Percentiles rank a stretch among this genome's conserved stretches.
phyloP scores from a whole-genome alignment of 768 basidiomycete species.

The Neoboletus magnificus region DNA sequence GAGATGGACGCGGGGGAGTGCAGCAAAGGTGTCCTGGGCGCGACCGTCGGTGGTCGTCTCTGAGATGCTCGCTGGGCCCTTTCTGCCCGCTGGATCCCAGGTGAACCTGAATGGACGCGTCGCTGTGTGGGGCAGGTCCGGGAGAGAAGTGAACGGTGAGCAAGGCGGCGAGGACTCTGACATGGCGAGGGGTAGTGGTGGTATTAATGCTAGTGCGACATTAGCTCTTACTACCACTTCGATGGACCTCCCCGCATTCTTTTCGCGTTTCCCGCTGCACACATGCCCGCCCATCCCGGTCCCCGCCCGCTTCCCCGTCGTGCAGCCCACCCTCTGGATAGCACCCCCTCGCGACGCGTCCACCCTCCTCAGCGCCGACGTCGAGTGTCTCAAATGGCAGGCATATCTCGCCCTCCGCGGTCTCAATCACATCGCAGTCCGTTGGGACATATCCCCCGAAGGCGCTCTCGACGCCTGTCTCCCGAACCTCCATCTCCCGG shows the following conservation, averaged over 20 bases:
- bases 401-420: slow-evolving; percentile 66
- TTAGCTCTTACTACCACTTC: slow-evolving; percentile 24
- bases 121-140: slow-evolving; percentile 33
- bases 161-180: slow-evolving; percentile 51
- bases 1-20: slow-evolving; percentile 40
- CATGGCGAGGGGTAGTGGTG: too few relatives aligned
- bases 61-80: slow-evolving; percentile 70
- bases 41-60: slow-evolving; percentile 70
- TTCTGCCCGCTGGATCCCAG: slow-evolving; percentile 62
- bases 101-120: slow-evolving; percentile 69
- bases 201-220: too few relatives aligned
- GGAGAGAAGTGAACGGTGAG: slow-evolving; percentile 44
- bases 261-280: slow-evolving; percentile 59
- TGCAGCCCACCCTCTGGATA: slow-evolving; percentile 63
- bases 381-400: slow-evolving; percentile 90
- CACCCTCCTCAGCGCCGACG: slow-evolving; percentile 60
- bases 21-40: slow-evolving; percentile 51
- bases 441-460: slow-evolving; percentile 66
- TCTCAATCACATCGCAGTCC: slow-evolving; percentile 47
- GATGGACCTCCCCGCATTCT: slow-evolving; percentile 43
- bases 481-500: slow-evolving; percentile 66
- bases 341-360: slow-evolving; percentile 40
- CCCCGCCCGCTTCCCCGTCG: slow-evolving; percentile 22
- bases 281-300: slow-evolving; percentile 43
- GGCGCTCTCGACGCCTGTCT: slow-evolving; percentile 68